Conservation (phyloP, 345 rosid genomes). For the Diplotaxis tenuifolia region DNA sequence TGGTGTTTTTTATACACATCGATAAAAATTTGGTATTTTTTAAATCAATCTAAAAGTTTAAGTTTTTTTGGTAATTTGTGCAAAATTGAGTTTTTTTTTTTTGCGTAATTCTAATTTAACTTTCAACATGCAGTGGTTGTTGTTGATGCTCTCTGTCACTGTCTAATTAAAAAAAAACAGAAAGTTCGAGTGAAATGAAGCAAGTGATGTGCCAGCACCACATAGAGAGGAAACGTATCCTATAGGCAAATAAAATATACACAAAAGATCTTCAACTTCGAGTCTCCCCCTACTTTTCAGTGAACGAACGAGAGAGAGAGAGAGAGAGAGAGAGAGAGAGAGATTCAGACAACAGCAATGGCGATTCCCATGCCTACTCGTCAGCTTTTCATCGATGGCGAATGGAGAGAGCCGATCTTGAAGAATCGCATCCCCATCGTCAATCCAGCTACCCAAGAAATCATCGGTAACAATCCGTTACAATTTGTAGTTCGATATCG, state of each 20-base stretch:
- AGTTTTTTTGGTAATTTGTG: too few relatives aligned
- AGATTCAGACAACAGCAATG: constrained; percentile 32
- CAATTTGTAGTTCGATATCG: neutral
- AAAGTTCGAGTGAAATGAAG: neutral
- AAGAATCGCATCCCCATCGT: constrained; percentile 71
- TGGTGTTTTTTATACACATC: too few relatives aligned
- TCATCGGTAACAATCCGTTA: constrained; percentile 50
- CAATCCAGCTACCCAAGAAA: constrained; percentile 72
- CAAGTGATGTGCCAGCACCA: neutral
- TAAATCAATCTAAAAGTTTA: too few relatives aligned
- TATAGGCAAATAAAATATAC: neutral
- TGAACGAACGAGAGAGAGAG: neutral
- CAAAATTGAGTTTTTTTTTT: too few relatives aligned
- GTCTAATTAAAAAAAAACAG: neutral
- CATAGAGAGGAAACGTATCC: constrained; percentile 12
- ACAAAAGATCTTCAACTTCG: neutral
- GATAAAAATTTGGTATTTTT: too few relatives aligned
- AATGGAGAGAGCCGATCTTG: constrained; percentile 77
- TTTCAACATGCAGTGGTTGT: neutral
- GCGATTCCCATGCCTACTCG: constrained; percentile 55
- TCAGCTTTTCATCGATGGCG: constrained; percentile 76
- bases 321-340: neutral
- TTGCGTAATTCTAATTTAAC: neutral
- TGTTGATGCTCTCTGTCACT: neutral
- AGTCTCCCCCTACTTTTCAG: neutral